phyloP scores from a whole-genome alignment of 2,329 filamentous ascomycete genomes.

The Penicillium sp. region DNA sequence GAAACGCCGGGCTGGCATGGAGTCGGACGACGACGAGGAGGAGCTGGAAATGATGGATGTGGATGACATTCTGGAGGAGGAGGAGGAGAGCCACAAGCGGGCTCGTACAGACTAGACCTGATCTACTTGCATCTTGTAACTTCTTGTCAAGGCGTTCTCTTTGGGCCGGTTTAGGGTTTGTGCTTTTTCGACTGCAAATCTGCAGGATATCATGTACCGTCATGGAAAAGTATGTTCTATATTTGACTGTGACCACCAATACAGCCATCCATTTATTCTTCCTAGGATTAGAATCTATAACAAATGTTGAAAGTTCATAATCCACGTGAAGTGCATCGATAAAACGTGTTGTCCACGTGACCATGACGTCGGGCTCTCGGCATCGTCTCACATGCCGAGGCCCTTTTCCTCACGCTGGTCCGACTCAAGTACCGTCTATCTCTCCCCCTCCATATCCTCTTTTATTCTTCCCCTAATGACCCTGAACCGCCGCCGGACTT shows the following conservation, averaged over 20 bases:
- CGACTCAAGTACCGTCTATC: constrained; percentile 13
- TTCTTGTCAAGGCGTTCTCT: constrained; percentile 27
- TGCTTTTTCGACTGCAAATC: constrained; percentile 19
- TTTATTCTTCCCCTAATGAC: constrained; percentile 11
- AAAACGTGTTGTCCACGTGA: constrained; percentile 28
- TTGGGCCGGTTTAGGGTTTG: constrained; percentile 22
- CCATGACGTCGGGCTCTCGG: constrained; percentile 33
- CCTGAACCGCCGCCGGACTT: constrained; percentile 8
- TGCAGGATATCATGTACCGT: constrained; percentile 20
- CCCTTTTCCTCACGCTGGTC: constrained; percentile 27
- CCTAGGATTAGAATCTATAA: neutral
- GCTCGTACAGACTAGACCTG: constrained; percentile 28
- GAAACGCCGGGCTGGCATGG: constrained; percentile 72
- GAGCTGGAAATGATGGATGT: constrained; percentile 51
- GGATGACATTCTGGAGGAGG: constrained; percentile 33
- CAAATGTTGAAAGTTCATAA: neutral
- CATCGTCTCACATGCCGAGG: constrained; percentile 43
- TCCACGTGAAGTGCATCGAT: neutral
- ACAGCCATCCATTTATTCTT: neutral
- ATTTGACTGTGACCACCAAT: constrained; percentile 1
- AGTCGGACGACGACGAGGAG: constrained; percentile 53
- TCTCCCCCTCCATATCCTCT: constrained; percentile 20
- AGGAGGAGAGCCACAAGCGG: constrained; percentile 35
- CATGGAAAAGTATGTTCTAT: constrained; percentile 22
- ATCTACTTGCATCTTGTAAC: constrained; percentile 23